Evolutionary conservation across 1,139 yeast species (phyloP), one percentile per base, ranked within the genome.

Genomic region (Candida labiduridarum): DNA sequence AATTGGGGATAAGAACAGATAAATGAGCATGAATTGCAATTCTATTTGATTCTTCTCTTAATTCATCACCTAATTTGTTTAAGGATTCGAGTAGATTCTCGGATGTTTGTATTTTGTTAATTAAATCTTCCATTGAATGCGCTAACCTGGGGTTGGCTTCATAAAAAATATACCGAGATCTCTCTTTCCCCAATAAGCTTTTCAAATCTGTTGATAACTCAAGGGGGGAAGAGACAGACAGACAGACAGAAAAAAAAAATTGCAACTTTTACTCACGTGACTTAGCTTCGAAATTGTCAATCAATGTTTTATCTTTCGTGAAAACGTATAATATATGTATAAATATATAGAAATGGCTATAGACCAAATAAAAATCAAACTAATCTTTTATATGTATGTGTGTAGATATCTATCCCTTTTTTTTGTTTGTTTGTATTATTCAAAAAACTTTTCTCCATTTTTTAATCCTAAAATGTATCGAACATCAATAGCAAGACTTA

Each of bases 401-500:
- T 27, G 11, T 41, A 16, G 4, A 29, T 42, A 4, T 10, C 15
- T 40, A 8, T 19, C 4, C 22, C n/a, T 14, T 15, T 14, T 40
- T 14, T 14, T 9, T 18, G n/a, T 8, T 47, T 3, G 4, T 41
- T 31, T 9, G 19, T 9, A 12, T 41, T 46, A 49, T 57, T 80
- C 85, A 62, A 89, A 86, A 7, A 85, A 82, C 54, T 79, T 76
- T 61, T 89, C 96, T 1, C 97, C 97, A 57, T 78, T 75, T 60
- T 90, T 83, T 57, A 94, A 72, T 5, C 96, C 84, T 52, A 94
- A 71, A 1, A 94, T 73, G 46, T 83, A 82, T 55, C 98, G 74
- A n/a, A 94, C 97, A 68, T 94, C 99, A 7, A 90, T 85, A 33
- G 94, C 83, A 56, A 83, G 80, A 52, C 96, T 78, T 59, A 94